These are phyloP conservation scores for Solanum lycopersicoides DNA, from an alignment of 257 asterid genomes.

Conservation along the genomic window DNA sequence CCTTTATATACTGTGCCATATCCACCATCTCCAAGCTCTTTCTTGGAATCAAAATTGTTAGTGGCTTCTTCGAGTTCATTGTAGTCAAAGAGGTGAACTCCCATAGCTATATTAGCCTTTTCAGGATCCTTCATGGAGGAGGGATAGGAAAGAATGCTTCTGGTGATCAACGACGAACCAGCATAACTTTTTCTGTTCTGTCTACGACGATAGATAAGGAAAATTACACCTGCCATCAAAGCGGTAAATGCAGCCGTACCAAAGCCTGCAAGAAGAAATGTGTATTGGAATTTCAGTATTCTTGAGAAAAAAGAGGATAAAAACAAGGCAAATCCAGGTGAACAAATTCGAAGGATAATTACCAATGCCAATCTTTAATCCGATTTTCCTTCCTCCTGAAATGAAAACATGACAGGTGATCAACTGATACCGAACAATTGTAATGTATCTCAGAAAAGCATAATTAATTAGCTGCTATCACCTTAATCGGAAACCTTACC, in stretches of 20 bases:
- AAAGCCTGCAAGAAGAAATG: slow-evolving; percentile 20
- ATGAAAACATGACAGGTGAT: background rate
- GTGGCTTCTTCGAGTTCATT: slow-evolving; percentile 76
- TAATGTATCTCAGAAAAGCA: background rate
- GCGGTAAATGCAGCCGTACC: slow-evolving; percentile 29
- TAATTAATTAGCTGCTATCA: background rate
- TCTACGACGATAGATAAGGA: slow-evolving; percentile 11
- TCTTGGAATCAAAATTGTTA: slow-evolving; percentile 35
- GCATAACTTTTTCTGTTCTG: background rate
- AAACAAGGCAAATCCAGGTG: background rate
- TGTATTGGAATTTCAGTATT: background rate
- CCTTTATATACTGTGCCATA: slow-evolving; percentile 73
- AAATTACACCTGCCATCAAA: slow-evolving; percentile 9
- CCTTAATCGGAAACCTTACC: background rate
- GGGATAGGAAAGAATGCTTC: slow-evolving; percentile 34
- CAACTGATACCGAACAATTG: background rate
- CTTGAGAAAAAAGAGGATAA: background rate
- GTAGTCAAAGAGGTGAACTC: slow-evolving; percentile 57
- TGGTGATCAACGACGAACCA: slow-evolving; percentile 12
- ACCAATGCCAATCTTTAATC: background rate
- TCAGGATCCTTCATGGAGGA: slow-evolving; percentile 30
- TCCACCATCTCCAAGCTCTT: slow-evolving; percentile 85
- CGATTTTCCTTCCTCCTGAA: background rate
- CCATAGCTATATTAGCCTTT: slow-evolving; percentile 22
- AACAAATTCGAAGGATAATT: background rate